Evolutionary conservation across 2,329 filamentous ascomycete species (phyloP).

Genomic region (Fusarium sp.): DNA sequence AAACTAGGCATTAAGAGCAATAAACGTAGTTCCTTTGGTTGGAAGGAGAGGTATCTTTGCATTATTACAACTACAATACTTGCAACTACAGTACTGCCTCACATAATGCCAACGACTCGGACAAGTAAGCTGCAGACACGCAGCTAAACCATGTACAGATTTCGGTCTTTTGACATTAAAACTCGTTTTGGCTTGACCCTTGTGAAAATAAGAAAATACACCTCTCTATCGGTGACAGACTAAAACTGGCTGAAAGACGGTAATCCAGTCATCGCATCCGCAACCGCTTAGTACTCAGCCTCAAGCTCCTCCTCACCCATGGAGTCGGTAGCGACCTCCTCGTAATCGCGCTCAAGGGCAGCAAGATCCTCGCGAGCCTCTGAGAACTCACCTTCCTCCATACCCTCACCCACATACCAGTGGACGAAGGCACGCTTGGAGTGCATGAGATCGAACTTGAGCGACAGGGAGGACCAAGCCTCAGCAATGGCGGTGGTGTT

Average conservation of each 20-base stretch:
- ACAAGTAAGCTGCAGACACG: constrained; percentile 22
- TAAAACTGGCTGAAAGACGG: constrained; percentile 46
- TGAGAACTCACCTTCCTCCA: constrained; percentile 99
- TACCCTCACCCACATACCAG: constrained; percentile 99
- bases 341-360: constrained; percentile 97
- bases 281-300: constrained; percentile 83
- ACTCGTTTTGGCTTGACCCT: constrained; percentile 54
- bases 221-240: constrained; percentile 51
- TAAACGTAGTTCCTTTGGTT: neutral
- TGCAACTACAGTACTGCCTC: constrained; percentile 35
- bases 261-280: constrained; percentile 44
- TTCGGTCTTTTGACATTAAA: constrained; percentile 55
- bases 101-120: constrained; percentile 28
- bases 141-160: constrained; percentile 50
- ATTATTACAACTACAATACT: constrained; percentile 41
- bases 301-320: constrained; percentile 88
- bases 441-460: constrained; percentile 99
- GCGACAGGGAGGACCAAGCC: constrained; percentile 94
- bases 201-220: constrained; percentile 57
- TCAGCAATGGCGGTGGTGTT: constrained; percentile 99
- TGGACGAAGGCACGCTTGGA: constrained; percentile 99
- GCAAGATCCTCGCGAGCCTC: constrained; percentile 99
- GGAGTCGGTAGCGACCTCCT: constrained; percentile 97
- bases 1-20: neutral
- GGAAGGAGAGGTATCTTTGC: constrained; percentile 26